Conservation (phyloP, 2,329 filamentous ascomycete genomes). For the Pyricularia grisea region DNA sequence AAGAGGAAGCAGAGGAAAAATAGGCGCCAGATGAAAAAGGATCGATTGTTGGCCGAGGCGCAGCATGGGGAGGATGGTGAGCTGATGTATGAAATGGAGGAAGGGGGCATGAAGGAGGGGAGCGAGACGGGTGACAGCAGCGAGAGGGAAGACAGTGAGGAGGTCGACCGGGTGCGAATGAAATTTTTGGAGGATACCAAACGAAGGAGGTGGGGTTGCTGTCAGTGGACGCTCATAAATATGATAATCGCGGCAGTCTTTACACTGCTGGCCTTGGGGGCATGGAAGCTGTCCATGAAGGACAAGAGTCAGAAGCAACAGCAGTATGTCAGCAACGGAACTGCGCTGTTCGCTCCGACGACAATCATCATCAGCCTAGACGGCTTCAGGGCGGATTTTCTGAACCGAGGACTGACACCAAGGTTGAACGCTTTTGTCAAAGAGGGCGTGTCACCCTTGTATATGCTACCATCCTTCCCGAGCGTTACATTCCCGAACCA, state of each 20-base stretch:
- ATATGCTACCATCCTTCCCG: conserved; percentile 91
- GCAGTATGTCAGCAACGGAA: conserved; percentile 63
- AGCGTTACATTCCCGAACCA: conserved; percentile 97
- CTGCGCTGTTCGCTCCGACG: conserved; percentile 79
- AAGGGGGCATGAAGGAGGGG: conserved; percentile 61
- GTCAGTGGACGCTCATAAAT: conserved; percentile 44
- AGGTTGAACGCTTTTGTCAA: conserved; percentile 68
- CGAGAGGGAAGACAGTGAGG: conserved; percentile 49
- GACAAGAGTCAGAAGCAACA: conserved; percentile 17
- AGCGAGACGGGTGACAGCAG: conserved; percentile 54
- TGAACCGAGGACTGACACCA: conserved; percentile 75
- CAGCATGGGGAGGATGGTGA: conserved; percentile 59
- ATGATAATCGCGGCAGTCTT: conserved; percentile 42
- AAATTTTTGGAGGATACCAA: conserved; percentile 37
- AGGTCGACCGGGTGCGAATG: conserved; percentile 45
- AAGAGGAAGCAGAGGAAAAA: conserved; percentile 39
- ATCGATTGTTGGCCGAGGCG: conserved; percentile 41
- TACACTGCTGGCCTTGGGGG: conserved; percentile 43
- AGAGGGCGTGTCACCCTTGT: conserved; percentile 79
- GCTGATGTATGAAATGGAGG: conserved; percentile 87
- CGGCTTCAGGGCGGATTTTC: conserved; percentile 90
- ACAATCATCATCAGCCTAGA: conserved; percentile 92
- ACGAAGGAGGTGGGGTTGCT: conserved; percentile 40
- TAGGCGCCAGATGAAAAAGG: conserved; percentile 43
- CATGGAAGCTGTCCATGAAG: conserved; percentile 48